These are phyloP conservation scores for Salisapilia sapeloensis DNA, from an alignment of 352 stramenopile genomes.

Conservation along the genomic window DNA sequence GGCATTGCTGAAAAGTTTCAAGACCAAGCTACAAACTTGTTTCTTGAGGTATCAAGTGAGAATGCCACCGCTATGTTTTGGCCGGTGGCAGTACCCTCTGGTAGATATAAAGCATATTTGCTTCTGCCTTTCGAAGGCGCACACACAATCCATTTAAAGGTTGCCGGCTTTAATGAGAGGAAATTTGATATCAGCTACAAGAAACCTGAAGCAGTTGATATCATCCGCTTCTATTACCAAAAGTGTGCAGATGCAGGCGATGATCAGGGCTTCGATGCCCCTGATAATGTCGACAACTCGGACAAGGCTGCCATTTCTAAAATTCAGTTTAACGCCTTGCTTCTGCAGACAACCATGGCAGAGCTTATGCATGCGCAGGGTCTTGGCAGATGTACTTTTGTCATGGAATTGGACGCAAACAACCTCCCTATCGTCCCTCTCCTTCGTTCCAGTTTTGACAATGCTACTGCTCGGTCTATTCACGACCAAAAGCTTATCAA, in stretches of 20 bases:
- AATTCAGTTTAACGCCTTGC: conserved; percentile 34
- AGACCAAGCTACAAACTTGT: too few relatives aligned
- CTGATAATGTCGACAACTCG: conserved; percentile 26
- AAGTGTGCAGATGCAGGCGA: conserved; percentile 16
- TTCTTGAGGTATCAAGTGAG: too few relatives aligned
- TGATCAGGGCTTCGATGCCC: conserved; percentile 35
- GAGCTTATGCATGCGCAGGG: conserved; percentile 28
- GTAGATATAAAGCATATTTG: conserved; percentile 44
- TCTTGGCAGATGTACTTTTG: conserved; percentile 25
- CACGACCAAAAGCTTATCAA: conserved; percentile 40
- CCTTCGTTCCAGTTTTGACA: conserved; percentile 36
- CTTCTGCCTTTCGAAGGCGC: conserved; percentile 25
- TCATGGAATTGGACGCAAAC: conserved; percentile 23
- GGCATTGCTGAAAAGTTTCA: conserved; percentile 1
- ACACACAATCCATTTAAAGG: too few relatives aligned
- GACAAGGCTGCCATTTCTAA: conserved; percentile 22
- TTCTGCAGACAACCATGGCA: conserved; percentile 32
- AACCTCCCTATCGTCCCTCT: conserved; percentile 29
- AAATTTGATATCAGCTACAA: background rate
- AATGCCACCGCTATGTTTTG: conserved; percentile 11
- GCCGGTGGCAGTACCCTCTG: conserved; percentile 17
- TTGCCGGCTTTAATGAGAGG: too few relatives aligned
- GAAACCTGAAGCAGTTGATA: conserved; percentile 6
- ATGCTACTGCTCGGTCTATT: conserved; percentile 20
- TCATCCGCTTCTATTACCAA: conserved; percentile 59